Conservation (phyloP, 768 basidiomycete species). For the Calocybe cyanea region DNA sequence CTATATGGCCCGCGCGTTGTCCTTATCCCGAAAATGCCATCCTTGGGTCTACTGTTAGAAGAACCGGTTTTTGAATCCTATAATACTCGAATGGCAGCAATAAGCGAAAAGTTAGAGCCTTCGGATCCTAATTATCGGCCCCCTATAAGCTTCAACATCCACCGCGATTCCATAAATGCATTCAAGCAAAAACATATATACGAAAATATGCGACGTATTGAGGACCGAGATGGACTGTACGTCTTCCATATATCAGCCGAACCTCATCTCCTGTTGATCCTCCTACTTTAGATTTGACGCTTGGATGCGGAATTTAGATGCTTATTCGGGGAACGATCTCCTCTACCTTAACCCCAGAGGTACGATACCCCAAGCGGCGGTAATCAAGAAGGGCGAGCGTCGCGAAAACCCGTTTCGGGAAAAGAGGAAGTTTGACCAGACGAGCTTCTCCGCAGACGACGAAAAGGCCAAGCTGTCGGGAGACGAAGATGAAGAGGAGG, state of each 20-base stretch:
- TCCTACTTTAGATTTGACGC: conserved; percentile 73
- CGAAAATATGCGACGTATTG: conserved; percentile 78
- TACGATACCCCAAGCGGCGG: conserved; percentile 65
- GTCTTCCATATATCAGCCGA: conserved; percentile 27
- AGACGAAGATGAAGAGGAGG: conserved; percentile 35
- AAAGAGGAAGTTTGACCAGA: conserved; percentile 63
- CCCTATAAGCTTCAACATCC: conserved; percentile 65
- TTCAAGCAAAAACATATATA: conserved; percentile 91
- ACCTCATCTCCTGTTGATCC: conserved; percentile 3
- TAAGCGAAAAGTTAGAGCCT: conserved; percentile 49
- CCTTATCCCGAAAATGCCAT: conserved; percentile 93
- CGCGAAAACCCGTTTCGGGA: conserved; percentile 65
- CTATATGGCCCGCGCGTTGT: conserved; percentile 76
- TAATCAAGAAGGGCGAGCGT: conserved; percentile 57
- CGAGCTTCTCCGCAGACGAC: conserved; percentile 39
- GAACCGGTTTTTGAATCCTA: conserved; percentile 80
- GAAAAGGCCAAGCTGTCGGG: conserved; percentile 27
- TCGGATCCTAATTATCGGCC: conserved; percentile 63
- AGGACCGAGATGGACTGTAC: conserved; percentile 73
- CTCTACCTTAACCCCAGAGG: conserved; percentile 76
- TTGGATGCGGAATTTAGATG: conserved; percentile 76
- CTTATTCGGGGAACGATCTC: conserved; percentile 74
- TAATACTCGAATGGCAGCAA: conserved; percentile 50
- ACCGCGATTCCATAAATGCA: conserved; percentile 62
- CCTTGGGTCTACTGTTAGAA: conserved; percentile 89